These are phyloP conservation scores for Metschnikowia lochheadii DNA, from an alignment of 805 yeast genomes.

Conservation along the genomic window DNA sequence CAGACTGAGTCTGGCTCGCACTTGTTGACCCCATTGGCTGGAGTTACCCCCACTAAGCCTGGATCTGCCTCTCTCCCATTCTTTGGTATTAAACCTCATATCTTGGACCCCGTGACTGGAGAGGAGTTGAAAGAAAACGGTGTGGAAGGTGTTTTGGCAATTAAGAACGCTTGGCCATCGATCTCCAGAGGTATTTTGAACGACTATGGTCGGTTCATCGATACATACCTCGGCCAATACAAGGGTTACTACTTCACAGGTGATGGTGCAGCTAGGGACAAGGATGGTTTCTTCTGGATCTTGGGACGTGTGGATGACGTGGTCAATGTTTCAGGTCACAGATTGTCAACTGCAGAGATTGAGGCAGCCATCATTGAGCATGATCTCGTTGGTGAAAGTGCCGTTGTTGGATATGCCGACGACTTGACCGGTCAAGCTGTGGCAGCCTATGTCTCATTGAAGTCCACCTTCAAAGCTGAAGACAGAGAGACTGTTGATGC, in stretches of 20 bases:
- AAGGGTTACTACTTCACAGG: slow-evolving; percentile 95
- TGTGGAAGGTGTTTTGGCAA: slow-evolving; percentile 94
- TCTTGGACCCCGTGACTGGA: slow-evolving; percentile 92
- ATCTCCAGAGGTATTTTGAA: slow-evolving; percentile 95
- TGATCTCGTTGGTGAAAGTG: slow-evolving; percentile 81
- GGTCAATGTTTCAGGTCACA: slow-evolving; percentile 95
- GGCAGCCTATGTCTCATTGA: slow-evolving; percentile 87
- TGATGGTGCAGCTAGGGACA: slow-evolving; percentile 97
- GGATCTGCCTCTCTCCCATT: slow-evolving; percentile 97
- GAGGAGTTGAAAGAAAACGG: slow-evolving; percentile 79
- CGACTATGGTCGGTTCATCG: slow-evolving; percentile 80
- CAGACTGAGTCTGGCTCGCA: slow-evolving; percentile 98
- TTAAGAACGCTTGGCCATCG: slow-evolving; percentile 95
- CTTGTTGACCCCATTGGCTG: slow-evolving; percentile 90
- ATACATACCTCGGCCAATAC: slow-evolving; percentile 90
- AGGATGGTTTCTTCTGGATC: slow-evolving; percentile 96
- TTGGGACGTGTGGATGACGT: slow-evolving; percentile 98
- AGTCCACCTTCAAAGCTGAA: slow-evolving; percentile 35
- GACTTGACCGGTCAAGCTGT: slow-evolving; percentile 98
- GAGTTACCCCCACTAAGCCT: slow-evolving; percentile 91
- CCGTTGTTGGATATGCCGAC: slow-evolving; percentile 94
- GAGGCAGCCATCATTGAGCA: slow-evolving; percentile 87
- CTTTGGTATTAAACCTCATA: slow-evolving; percentile 87
- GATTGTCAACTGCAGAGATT: slow-evolving; percentile 97
- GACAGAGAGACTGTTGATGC: slow-evolving; percentile 45